Conservation (phyloP, 306 rosid species). For the Cucumis melo region DNA sequence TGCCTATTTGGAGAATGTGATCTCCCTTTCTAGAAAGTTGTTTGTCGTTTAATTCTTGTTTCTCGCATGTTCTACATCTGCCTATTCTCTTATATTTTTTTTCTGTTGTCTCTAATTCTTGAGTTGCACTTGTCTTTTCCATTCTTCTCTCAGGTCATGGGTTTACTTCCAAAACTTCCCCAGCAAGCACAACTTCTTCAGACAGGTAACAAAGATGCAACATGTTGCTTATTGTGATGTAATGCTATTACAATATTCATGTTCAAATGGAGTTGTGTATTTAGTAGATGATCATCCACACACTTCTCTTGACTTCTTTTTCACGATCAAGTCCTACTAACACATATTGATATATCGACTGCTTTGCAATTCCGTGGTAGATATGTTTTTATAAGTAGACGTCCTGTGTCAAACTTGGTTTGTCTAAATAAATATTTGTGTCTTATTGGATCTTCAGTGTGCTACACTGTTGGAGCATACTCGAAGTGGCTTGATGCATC, state of each 20-base stretch:
- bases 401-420: background rate
- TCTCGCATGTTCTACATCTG: background rate
- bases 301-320: background rate
- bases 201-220: constrained; percentile 45
- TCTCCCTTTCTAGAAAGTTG: background rate
- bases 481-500: constrained; percentile 96
- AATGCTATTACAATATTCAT: background rate
- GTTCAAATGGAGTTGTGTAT: background rate
- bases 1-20: background rate
- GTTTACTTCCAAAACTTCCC: constrained; percentile 67
- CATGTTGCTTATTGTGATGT: background rate
- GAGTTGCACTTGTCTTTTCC: constrained; percentile 1
- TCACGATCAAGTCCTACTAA: background rate
- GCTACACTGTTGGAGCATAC: constrained; percentile 87
- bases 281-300: background rate
- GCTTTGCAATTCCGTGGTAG: constrained; percentile 10
- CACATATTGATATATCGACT: background rate
- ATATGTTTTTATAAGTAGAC: background rate
- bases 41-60: background rate
- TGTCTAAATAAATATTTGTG: background rate
- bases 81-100: background rate
- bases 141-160: constrained; percentile 52
- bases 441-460: constrained; percentile 41
- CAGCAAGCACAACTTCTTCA: constrained; percentile 87
- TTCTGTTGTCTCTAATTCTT: background rate